Conservation (phyloP, 2,329 filamentous ascomycete species). For the Leptoxyphium fumago region DNA sequence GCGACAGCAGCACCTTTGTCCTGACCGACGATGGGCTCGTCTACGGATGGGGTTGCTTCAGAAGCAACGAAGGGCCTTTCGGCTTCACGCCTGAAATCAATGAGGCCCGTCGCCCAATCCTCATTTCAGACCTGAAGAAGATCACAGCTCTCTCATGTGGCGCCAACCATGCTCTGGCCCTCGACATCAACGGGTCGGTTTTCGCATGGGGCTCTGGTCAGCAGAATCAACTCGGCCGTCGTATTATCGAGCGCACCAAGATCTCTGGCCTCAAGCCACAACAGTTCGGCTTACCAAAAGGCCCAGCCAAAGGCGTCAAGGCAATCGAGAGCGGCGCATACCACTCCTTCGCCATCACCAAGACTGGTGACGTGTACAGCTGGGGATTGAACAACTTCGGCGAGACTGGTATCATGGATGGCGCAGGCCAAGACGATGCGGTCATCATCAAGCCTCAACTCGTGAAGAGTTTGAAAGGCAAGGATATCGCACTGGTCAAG, state of each 20-base stretch:
- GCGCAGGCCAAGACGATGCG: constrained; percentile 52
- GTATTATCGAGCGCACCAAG: constrained; percentile 45
- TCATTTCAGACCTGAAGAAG: constrained; percentile 50
- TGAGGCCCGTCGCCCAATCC: constrained; percentile 36
- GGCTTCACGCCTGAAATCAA: constrained; percentile 44
- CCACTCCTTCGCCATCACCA: constrained; percentile 63
- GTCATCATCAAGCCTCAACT: constrained; percentile 57
- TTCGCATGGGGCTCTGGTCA: constrained; percentile 60
- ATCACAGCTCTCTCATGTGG: constrained; percentile 50
- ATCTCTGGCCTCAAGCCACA: constrained; percentile 40
- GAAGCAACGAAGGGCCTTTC: constrained; percentile 51
- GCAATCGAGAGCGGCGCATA: constrained; percentile 59
- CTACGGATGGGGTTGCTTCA: constrained; percentile 76
- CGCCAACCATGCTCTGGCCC: constrained; percentile 55
- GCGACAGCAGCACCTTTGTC: constrained; percentile 62
- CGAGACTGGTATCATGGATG: constrained; percentile 54
- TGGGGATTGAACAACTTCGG: constrained; percentile 85
- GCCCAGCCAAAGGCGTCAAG: constrained; percentile 37
- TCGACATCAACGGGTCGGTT: constrained; percentile 50
- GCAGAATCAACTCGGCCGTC: constrained; percentile 54
- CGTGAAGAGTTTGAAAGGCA: constrained; percentile 48
- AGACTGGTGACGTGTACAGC: constrained; percentile 54
- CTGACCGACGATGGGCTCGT: constrained; percentile 61
- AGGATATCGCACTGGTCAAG: constrained; percentile 51
- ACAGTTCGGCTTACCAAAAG: constrained; percentile 39